These are phyloP conservation scores for Trapa incisa DNA, from an alignment of 345 rosid genomes.

Conservation along the genomic window DNA sequence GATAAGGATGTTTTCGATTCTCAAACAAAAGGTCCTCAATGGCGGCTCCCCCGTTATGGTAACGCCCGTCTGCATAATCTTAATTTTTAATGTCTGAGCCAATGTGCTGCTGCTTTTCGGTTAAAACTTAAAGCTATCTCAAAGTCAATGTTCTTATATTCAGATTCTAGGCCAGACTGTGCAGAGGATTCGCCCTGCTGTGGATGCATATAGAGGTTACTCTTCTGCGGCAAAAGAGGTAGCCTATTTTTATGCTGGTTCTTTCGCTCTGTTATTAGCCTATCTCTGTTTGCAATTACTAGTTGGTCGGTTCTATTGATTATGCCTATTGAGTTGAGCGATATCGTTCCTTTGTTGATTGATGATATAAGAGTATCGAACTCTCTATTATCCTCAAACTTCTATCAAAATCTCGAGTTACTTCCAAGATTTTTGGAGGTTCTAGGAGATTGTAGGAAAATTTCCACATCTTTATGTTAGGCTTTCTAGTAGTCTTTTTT, in stretches of 20 bases:
- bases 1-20: conserved; percentile 40
- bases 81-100: neutral
- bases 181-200: conserved; percentile 41
- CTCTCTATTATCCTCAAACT: neutral
- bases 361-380: neutral
- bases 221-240: conserved; percentile 66
- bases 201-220: conserved; percentile 35
- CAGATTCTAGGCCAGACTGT: conserved; percentile 27
- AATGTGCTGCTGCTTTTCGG: neutral
- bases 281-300: too few species aligned
- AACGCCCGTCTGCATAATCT: neutral
- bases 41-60: conserved; percentile 27
- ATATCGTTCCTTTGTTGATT: neutral
- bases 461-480: neutral
- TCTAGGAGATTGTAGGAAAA: neutral
- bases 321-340: too few species aligned
- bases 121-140: neutral
- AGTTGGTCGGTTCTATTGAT: too few species aligned
- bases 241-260: neutral
- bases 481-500: neutral
- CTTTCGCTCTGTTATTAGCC: neutral
- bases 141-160: conserved; percentile 2
- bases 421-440: neutral
- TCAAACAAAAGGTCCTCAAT: conserved; percentile 36
- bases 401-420: neutral